Evolutionary conservation across 768 basidiomycete species (phyloP).

Genomic region (Lactifluus rugatus): DNA sequence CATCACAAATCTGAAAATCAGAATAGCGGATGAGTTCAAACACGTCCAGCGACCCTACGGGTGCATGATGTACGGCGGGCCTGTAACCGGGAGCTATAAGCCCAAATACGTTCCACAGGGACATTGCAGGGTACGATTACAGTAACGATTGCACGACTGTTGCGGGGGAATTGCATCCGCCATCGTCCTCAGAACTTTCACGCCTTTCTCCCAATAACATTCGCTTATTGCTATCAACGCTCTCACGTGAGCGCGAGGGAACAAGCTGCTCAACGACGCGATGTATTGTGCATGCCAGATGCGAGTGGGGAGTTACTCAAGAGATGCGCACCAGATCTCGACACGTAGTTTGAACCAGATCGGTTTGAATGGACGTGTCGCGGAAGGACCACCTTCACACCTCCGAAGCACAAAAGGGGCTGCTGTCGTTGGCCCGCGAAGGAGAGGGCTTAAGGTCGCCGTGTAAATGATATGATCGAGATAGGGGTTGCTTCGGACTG

Average conservation of each 20-base stretch:
- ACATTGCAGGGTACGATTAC: slow-evolving; percentile 1
- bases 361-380: neutral
- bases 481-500: slow-evolving; percentile 15
- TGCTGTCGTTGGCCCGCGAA: neutral
- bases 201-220: neutral
- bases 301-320: neutral
- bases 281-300: neutral
- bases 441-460: slow-evolving; percentile 11
- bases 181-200: neutral
- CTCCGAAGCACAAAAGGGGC: slow-evolving; percentile 1
- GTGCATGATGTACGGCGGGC: neutral
- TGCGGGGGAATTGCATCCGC: neutral
- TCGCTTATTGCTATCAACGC: slow-evolving; percentile 1
- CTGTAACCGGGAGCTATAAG: neutral
- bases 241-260: neutral
- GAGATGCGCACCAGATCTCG: neutral
- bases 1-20: slow-evolving; percentile 1
- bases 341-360: slow-evolving; percentile 2
- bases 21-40: slow-evolving; percentile 2
- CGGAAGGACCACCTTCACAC: neutral
- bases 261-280: neutral
- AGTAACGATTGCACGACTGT: slow-evolving; percentile 2
- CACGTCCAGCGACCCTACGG: neutral
- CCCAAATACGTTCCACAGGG: slow-evolving; percentile 5
- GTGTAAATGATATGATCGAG: slow-evolving; percentile 16